phyloP scores from a whole-genome alignment of 441 rosid genomes.

The Adansonia grandidieri region DNA sequence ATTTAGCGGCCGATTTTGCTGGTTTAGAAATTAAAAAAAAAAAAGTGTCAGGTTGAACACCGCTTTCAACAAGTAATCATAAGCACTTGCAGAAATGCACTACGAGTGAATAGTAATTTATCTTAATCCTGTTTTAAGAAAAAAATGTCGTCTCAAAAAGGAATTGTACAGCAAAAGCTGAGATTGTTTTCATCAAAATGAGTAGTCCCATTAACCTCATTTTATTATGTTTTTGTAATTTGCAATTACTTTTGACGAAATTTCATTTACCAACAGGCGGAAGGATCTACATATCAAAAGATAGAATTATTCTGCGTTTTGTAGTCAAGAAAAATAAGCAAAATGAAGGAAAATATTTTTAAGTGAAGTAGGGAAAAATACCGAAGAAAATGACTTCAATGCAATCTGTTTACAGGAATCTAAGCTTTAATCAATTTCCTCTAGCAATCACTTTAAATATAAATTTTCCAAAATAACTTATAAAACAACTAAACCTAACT shows the following conservation, averaged over 20 bases:
- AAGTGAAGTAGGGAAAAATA: background rate
- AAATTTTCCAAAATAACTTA: constrained; percentile 10
- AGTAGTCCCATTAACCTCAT: background rate
- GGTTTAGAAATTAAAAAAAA: constrained; percentile 19
- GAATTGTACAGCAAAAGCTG: constrained; percentile 5
- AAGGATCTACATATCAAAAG: constrained; percentile 13
- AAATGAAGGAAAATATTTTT: background rate
- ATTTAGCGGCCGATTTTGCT: constrained; percentile 94
- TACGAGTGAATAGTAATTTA: background rate
- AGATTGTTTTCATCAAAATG: background rate
- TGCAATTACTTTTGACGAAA: background rate
- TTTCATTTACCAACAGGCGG: background rate
- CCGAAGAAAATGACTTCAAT: background rate
- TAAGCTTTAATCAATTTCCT: background rate
- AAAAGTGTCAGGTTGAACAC: constrained; percentile 16
- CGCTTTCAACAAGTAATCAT: constrained; percentile 7
- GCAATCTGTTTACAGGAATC: background rate
- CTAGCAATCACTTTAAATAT: background rate
- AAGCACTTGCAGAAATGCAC: background rate
- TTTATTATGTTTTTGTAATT: background rate
- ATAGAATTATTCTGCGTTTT: background rate
- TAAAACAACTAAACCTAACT: background rate
- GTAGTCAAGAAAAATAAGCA: constrained; percentile 6
- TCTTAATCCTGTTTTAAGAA: background rate
- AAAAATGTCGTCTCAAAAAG: background rate